Evolutionary conservation across 2,329 filamentous ascomycete genomes (phyloP).

Genomic region (Amphichorda felina): DNA sequence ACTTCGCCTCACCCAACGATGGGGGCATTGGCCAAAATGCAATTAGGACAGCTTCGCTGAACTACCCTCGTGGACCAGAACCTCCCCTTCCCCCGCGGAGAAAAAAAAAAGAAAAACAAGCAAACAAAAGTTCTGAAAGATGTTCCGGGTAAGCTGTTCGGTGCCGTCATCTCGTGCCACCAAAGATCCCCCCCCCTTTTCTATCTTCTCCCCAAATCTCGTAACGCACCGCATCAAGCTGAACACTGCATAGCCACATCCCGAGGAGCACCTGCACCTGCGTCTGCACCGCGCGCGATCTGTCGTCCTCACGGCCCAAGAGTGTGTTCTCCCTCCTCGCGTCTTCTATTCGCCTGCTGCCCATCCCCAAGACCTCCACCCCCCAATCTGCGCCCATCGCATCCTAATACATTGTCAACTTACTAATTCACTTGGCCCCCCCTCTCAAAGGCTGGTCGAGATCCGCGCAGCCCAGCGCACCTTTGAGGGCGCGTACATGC

Average conservation of each 20-base stretch:
- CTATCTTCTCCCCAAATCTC: too few species aligned
- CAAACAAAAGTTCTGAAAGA: too few species aligned
- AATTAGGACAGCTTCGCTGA: too few species aligned
- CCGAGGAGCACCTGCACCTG: constrained; percentile 61
- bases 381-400: not conserved
- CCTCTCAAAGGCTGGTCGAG: constrained; percentile 57
- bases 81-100: too few species aligned
- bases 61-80: too few species aligned
- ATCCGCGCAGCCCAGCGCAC: constrained; percentile 90
- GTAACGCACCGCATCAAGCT: too few species aligned
- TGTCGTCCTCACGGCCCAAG: constrained; percentile 64
- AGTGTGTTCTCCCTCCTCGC: constrained; percentile 32
- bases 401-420: not conserved
- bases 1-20: too few species aligned
- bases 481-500: constrained; percentile 93
- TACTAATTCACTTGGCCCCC: not conserved
- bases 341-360: not conserved
- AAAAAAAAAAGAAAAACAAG: too few species aligned
- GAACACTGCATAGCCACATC: constrained; percentile 37
- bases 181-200: too few species aligned
- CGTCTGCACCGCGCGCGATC: constrained; percentile 72
- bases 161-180: too few species aligned
- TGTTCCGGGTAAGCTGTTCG: too few species aligned
- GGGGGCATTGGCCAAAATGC: too few species aligned
- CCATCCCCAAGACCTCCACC: not conserved